These are phyloP conservation scores for Neonectria faginata DNA, from an alignment of 2,329 filamentous ascomycete species.

Conservation along the genomic window DNA sequence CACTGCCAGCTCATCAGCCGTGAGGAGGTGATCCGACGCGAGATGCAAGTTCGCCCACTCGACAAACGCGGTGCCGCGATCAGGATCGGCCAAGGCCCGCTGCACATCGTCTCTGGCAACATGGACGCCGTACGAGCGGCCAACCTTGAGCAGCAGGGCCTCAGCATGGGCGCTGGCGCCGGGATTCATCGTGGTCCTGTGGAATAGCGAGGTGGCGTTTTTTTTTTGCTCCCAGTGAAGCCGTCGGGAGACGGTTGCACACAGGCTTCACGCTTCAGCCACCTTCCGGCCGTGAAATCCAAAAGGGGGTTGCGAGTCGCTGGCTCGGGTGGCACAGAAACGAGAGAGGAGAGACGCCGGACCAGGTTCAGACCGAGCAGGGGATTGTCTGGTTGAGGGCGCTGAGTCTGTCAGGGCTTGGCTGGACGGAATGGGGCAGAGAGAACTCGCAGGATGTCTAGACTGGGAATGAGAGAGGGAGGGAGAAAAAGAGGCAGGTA, in stretches of 20 bases:
- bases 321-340: slow-evolving; percentile 3
- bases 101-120: slow-evolving; percentile 53
- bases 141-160: slow-evolving; percentile 50
- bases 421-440: background rate
- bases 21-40: slow-evolving; percentile 63
- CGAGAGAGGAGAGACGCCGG: background rate
- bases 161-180: slow-evolving; percentile 47
- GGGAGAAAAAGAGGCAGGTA: background rate
- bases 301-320: slow-evolving; percentile 4
- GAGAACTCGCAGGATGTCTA: background rate
- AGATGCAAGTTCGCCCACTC: slow-evolving; percentile 65
- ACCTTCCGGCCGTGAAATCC: slow-evolving; percentile 4
- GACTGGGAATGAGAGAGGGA: background rate
- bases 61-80: slow-evolving; percentile 52
- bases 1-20: slow-evolving; percentile 65
- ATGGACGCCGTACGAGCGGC: slow-evolving; percentile 49
- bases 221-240: slow-evolving; percentile 35
- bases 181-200: slow-evolving; percentile 47
- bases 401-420: background rate
- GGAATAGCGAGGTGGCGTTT: slow-evolving; percentile 51
- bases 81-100: slow-evolving; percentile 51
- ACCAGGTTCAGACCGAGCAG: background rate
- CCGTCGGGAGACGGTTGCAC: slow-evolving; percentile 39
- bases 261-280: slow-evolving; percentile 29
- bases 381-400: background rate